These are phyloP conservation scores for Hypoxylon sp. DNA, from an alignment of 2,329 filamentous ascomycete genomes.

Conservation along the genomic window DNA sequence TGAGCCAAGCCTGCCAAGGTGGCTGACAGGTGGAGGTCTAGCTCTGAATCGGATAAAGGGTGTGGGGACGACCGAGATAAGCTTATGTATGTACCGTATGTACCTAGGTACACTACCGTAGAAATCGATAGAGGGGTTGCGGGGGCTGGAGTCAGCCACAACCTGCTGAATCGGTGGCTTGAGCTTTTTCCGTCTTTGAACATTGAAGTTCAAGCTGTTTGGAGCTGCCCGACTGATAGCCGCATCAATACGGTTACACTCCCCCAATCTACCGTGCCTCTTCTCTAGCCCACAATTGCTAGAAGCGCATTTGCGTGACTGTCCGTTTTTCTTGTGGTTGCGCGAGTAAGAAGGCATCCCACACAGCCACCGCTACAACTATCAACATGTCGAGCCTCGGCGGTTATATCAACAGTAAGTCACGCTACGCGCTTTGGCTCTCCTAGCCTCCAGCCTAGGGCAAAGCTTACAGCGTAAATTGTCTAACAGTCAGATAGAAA, in stretches of 20 bases:
- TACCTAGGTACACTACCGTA: not conserved
- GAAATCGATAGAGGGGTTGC: not conserved
- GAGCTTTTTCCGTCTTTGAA: constrained; percentile 20
- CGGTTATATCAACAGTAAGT: constrained; percentile 54
- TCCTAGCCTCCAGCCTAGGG: constrained; percentile 10
- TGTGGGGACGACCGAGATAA: constrained; percentile 9
- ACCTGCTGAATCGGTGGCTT: constrained; percentile 20
- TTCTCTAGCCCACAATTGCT: not conserved
- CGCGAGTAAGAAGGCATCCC: not conserved
- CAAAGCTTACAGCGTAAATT: constrained; percentile 40
- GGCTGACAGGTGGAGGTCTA: not conserved
- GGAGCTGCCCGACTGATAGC: constrained; percentile 25
- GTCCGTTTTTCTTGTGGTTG: not conserved
- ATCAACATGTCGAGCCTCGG: constrained; percentile 54
- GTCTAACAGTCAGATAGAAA: constrained; percentile 73
- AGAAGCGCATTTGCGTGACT: not conserved
- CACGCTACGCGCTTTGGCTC: not conserved
- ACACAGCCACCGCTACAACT: not conserved
- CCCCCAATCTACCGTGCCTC: not conserved
- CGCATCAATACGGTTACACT: constrained; percentile 10
- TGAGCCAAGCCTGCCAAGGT: not conserved
- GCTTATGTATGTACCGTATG: no score
- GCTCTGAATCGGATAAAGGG: not conserved
- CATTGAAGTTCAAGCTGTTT: constrained; percentile 12
- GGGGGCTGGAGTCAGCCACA: constrained; percentile 19